Evolutionary conservation across 2,329 filamentous ascomycete species (phyloP), one percentile per base, ranked within the genome.

Genomic region (Grosmannia huntii): DNA sequence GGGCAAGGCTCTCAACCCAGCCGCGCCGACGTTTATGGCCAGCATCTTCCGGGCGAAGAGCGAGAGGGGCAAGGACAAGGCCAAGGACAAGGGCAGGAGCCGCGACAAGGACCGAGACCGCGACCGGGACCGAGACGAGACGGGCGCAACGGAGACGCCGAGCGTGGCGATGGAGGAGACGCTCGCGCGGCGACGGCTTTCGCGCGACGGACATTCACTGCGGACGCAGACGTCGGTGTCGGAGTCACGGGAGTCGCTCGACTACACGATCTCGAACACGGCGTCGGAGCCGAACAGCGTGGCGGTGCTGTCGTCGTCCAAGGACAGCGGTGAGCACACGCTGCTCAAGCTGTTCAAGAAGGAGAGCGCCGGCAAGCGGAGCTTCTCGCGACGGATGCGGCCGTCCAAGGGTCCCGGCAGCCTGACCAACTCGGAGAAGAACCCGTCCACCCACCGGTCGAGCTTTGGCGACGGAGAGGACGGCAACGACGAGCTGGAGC

Each of bases 1-100:
- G 74, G 85, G 67, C 70, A 84, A 69, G 73, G 84, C 71, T 65
- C 78, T 97, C 31, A 97, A 99, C 66, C 94, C 94, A 9, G 82
- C 89, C 7, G 94, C 92, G 0, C 91, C 91, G 10, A 89, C 87
- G 0, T 97, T 97, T 68, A 92, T 87, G 71, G 85, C 80, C 11
- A 80, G 84, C 44, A 82, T 94, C 60, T 81, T 84, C 65, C 75
- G 78, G 5, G 69, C 68, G 33, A 75, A 73, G 61, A 64, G 67
- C 19, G 71, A 71, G 58, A 61, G 60, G 60, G 66, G 25, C n/a
- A 73, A 70, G 57, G 67, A 68, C n/a, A 71, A 72, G 62, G 70
- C 52, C 58, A 66, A 73, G 59, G 71, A 69, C 10, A 77, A 73
- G 61, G 67, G 64, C 14, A 71, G 71, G 56, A 69, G 71, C 38